Evolutionary conservation across 78 protist species (phyloP).

Genomic region (Acrasis kona): DNA sequence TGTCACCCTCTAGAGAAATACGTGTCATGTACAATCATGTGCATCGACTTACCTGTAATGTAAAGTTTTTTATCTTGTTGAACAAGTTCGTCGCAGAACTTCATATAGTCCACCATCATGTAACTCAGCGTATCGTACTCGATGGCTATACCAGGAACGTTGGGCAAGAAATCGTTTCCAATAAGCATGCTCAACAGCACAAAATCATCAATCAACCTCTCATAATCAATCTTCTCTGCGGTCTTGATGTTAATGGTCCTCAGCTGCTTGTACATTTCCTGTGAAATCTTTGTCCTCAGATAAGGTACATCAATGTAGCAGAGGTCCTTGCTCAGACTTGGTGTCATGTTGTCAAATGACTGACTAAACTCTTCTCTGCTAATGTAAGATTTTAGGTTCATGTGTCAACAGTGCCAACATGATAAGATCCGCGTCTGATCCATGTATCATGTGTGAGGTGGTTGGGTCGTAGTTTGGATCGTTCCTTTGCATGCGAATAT

Average conservation of each 20-base stretch:
- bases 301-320: conserved; percentile 26
- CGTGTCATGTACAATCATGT: too few species aligned
- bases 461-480: neutral
- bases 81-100: too few species aligned
- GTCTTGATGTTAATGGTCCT: too few species aligned
- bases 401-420: neutral
- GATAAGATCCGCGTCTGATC: conserved; percentile 2
- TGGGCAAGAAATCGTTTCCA: conserved; percentile 72
- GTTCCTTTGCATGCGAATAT: neutral
- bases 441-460: neutral
- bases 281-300: too few species aligned
- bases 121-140: conserved; percentile 73
- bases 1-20: too few species aligned
- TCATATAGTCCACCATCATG: conserved; percentile 45
- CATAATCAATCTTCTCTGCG: neutral
- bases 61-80: conserved; percentile 18
- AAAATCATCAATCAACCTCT: neutral
- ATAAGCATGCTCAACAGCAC: neutral
- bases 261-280: too few species aligned
- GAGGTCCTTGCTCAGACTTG: too few species aligned
- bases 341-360: neutral
- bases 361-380: neutral
- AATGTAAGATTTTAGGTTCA: neutral
- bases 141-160: conserved; percentile 88
- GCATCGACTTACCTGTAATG: too few species aligned